Conservation (phyloP, 192 early-diverging fungal species). For the Podila epigama region DNA sequence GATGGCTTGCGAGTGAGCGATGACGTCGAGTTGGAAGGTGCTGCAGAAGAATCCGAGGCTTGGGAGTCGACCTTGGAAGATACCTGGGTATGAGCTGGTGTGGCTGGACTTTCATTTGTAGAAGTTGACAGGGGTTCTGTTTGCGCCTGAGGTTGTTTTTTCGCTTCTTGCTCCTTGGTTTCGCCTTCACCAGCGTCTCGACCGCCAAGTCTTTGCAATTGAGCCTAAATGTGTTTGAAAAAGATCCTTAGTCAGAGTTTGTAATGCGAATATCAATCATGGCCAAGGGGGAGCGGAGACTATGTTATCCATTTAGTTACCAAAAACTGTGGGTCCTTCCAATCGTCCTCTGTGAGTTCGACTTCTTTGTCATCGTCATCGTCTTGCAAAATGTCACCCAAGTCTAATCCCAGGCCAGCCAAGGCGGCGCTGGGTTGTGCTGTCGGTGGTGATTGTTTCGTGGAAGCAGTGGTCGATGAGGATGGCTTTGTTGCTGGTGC, state of each 20-base stretch:
- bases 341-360: constrained; percentile 74
- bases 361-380: constrained; percentile 67
- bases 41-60: constrained; percentile 6
- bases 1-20: background rate
- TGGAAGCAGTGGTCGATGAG: background rate
- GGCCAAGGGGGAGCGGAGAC: constrained; percentile 9
- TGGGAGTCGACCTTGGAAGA: background rate
- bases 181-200: constrained; percentile 19
- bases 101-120: background rate
- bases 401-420: constrained; percentile 29
- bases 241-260: background rate
- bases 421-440: background rate
- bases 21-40: background rate
- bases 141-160: background rate
- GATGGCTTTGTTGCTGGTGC: constrained; percentile 1
- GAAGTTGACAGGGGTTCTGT: background rate
- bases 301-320: constrained; percentile 18
- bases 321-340: constrained; percentile 80
- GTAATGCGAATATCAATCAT: background rate
- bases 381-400: constrained; percentile 22
- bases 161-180: background rate
- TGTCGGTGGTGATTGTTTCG: constrained; percentile 1
- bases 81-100: background rate
- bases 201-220: constrained; percentile 44
- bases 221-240: constrained; percentile 13